phyloP scores from a whole-genome alignment of 1,284 basidiomycete genomes.

The Moesziomyces sp. region DNA sequence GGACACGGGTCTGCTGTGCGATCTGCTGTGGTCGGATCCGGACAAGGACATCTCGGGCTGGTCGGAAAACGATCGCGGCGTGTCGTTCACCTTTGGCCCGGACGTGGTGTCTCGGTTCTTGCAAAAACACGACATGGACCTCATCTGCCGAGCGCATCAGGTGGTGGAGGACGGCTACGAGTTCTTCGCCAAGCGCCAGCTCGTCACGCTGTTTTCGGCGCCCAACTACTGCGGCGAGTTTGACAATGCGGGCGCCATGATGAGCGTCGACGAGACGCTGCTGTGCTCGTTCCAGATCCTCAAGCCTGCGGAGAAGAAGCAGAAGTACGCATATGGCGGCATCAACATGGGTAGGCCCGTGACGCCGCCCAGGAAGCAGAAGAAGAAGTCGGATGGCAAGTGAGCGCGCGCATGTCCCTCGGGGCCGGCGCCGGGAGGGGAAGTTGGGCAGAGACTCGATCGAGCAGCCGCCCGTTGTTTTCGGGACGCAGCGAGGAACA shows the following conservation, averaged over 20 bases:
- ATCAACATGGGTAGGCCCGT: slow-evolving; percentile 71
- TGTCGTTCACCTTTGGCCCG: slow-evolving; percentile 97
- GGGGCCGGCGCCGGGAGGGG: too few relatives aligned
- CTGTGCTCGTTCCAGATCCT: slow-evolving; percentile 95
- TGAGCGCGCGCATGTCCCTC: slow-evolving; percentile 24
- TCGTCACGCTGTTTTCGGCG: slow-evolving; percentile 96
- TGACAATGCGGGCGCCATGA: slow-evolving; percentile 99
- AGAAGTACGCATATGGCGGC: slow-evolving; percentile 74
- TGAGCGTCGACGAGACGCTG: slow-evolving; percentile 98
- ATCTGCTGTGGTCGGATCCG: slow-evolving; percentile 98
- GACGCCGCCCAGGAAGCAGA: slow-evolving; percentile 72
- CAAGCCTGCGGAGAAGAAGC: slow-evolving; percentile 99
- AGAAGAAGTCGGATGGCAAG: slow-evolving; percentile 69
- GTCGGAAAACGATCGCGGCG: slow-evolving; percentile 99
- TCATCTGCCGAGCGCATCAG: slow-evolving; percentile 98
- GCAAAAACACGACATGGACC: slow-evolving; percentile 98
- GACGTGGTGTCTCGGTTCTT: slow-evolving; percentile 97
- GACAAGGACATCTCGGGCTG: slow-evolving; percentile 99
- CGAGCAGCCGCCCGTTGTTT: too few relatives aligned
- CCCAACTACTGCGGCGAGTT: slow-evolving; percentile 99
- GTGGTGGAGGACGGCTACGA: slow-evolving; percentile 99
- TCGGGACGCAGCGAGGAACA: too few relatives aligned
- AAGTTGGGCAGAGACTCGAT: too few relatives aligned
- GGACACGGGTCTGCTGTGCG: slow-evolving; percentile 96
- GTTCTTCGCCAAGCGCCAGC: slow-evolving; percentile 96